These are phyloP conservation scores for Coemansia sp. DNA, from an alignment of 192 early-diverging fungal genomes.

Conservation along the genomic window DNA sequence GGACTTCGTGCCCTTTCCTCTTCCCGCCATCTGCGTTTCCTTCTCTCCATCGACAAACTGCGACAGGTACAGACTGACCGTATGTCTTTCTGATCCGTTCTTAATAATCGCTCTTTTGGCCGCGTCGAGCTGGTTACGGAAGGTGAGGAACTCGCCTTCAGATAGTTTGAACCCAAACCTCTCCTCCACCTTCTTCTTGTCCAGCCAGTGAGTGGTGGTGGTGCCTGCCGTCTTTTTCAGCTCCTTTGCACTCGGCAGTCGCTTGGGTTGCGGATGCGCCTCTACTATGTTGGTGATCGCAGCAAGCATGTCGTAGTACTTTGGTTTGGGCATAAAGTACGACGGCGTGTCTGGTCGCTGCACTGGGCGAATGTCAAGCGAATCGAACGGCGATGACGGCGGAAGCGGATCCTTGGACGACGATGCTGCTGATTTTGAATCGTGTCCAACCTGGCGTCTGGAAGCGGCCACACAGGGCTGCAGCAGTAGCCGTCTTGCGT, in stretches of 20 bases:
- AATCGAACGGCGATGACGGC: constrained; percentile 21
- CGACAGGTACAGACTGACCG: constrained; percentile 20
- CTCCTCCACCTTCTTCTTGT: constrained; percentile 8
- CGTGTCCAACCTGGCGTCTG: not conserved
- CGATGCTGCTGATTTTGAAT: not conserved
- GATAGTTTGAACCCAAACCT: constrained; percentile 30
- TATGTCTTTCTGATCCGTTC: constrained; percentile 1
- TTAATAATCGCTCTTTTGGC: constrained; percentile 9
- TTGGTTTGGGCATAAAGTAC: constrained; percentile 87
- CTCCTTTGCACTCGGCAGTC: constrained; percentile 4
- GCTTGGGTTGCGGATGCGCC: constrained; percentile 11
- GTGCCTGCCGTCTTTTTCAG: not conserved
- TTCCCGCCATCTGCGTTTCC: not conserved
- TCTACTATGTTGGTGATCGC: constrained; percentile 58
- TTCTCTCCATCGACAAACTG: constrained; percentile 25
- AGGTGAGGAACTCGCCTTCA: constrained; percentile 22
- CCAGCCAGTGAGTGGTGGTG: constrained; percentile 6
- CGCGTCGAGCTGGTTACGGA: constrained; percentile 21
- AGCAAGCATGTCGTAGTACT: constrained; percentile 75
- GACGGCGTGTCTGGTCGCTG: constrained; percentile 68
- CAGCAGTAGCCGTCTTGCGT: no score
- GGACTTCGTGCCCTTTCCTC: constrained; percentile 36
- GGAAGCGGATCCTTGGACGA: not conserved
- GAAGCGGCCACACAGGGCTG: not conserved
- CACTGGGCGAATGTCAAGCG: constrained; percentile 33